Evolutionary conservation across 768 basidiomycete species (phyloP).

Genomic region (Steccherinum ochraceum): DNA sequence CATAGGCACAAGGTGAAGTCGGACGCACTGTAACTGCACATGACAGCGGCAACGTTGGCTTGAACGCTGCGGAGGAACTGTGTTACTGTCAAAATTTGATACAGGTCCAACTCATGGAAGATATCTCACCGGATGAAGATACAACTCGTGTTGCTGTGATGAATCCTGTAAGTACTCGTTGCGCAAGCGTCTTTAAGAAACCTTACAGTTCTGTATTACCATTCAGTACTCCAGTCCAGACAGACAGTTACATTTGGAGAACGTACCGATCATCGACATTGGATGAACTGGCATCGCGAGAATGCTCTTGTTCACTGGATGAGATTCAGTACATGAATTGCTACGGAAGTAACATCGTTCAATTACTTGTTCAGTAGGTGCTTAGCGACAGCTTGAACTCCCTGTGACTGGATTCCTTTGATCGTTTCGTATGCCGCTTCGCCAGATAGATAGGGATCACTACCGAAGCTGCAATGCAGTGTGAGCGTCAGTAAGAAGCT

Average conservation of each 20-base stretch:
- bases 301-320: conserved; percentile 59
- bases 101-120: neutral
- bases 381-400: conserved; percentile 23
- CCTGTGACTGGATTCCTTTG: conserved; percentile 23
- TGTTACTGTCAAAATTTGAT: neutral
- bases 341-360: too few relatives aligned
- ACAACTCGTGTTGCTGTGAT: conserved; percentile 19
- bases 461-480: conserved; percentile 6
- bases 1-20: neutral
- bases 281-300: conserved; percentile 45
- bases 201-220: too few relatives aligned
- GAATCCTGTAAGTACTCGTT: too few relatives aligned
- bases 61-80: conserved; percentile 19
- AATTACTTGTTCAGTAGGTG: conserved; percentile 19
- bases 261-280: conserved; percentile 57
- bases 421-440: conserved; percentile 27
- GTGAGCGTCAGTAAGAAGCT: neutral
- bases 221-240: too few relatives aligned
- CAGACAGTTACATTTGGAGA: too few relatives aligned
- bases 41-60: conserved; percentile 18
- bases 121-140: conserved; percentile 13
- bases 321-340: too few relatives aligned
- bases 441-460: conserved; percentile 26
- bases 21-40: conserved; percentile 22
- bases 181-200: too few relatives aligned